These are phyloP conservation scores for Ophiostoma quercus DNA, from an alignment of 2,329 filamentous ascomycete species.

Conservation along the genomic window DNA sequence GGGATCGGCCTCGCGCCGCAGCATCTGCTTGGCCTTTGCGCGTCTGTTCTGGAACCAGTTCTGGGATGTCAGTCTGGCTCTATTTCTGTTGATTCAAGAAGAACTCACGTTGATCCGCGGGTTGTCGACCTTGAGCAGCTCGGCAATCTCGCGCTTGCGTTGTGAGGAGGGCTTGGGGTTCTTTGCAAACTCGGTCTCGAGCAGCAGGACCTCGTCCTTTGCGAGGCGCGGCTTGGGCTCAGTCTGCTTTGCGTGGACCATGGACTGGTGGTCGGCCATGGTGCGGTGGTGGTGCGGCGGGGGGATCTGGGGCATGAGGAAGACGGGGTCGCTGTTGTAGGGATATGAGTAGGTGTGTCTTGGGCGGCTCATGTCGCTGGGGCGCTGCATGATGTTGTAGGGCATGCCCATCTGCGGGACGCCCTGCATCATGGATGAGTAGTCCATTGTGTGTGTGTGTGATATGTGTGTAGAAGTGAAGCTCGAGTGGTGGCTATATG, in stretches of 20 bases:
- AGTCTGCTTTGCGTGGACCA: slow-evolving; percentile 30
- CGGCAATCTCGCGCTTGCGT: slow-evolving; percentile 56
- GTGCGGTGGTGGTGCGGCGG: slow-evolving; percentile 27
- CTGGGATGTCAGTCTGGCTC: slow-evolving; percentile 35
- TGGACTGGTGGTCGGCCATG: slow-evolving; percentile 27
- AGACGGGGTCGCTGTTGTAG: slow-evolving; percentile 22
- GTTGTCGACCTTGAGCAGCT: slow-evolving; percentile 58
- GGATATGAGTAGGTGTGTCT: slow-evolving; percentile 21
- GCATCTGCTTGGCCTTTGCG: slow-evolving; percentile 60
- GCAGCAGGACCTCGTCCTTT: slow-evolving; percentile 54
- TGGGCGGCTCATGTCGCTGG: slow-evolving; percentile 10
- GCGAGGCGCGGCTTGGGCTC: slow-evolving; percentile 51
- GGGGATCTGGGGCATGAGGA: slow-evolving; percentile 20
- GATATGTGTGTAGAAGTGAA: not conserved
- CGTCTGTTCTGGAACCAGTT: slow-evolving; percentile 67
- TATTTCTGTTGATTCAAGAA: not conserved
- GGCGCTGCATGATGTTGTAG: slow-evolving; percentile 16
- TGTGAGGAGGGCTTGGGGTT: slow-evolving; percentile 61
- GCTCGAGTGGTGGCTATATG: not conserved
- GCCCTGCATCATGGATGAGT: slow-evolving; percentile 24
- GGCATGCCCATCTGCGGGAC: slow-evolving; percentile 21
- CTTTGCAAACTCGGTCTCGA: slow-evolving; percentile 58
- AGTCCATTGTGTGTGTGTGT: slow-evolving; percentile 22
- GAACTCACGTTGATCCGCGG: slow-evolving; percentile 56
- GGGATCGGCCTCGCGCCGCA: slow-evolving; percentile 47